A percentile compares a stretch with the other conserved stretches of the same genome.
Conservation (phyloP, 2,329 filamentous ascomycete genomes). For the Penicillium sp. region DNA sequence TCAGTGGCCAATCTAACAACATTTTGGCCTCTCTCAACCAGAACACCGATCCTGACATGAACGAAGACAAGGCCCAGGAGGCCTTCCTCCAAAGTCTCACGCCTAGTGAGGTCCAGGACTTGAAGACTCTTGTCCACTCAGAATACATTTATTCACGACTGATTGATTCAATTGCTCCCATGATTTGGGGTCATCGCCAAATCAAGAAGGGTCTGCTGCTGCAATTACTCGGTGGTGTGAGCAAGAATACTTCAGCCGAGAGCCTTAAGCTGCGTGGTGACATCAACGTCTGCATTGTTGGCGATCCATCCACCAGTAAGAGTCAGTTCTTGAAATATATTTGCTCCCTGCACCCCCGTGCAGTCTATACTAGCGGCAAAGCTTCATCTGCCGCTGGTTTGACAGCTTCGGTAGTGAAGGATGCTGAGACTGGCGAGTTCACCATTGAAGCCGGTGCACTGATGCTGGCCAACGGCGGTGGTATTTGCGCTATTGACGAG, state of each 20-base stretch:
- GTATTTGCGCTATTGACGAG: slow-evolving; percentile 97
- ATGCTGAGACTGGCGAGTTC: slow-evolving; percentile 97
- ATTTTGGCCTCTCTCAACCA: slow-evolving; percentile 83
- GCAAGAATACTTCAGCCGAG: slow-evolving; percentile 79
- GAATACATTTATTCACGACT: slow-evolving; percentile 92
- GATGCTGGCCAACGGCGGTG: slow-evolving; percentile 89
- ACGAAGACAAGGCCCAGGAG: slow-evolving; percentile 82
- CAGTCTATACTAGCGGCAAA: slow-evolving; percentile 97
- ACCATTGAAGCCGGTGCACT: slow-evolving; percentile 97
- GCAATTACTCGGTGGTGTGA: slow-evolving; percentile 93
- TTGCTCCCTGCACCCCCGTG: slow-evolving; percentile 91
- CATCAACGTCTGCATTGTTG: slow-evolving; percentile 98
- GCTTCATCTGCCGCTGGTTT: slow-evolving; percentile 96
- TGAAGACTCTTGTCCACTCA: slow-evolving; percentile 90
- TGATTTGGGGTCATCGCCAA: slow-evolving; percentile 95
- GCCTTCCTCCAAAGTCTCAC: slow-evolving; percentile 85
- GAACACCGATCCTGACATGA: slow-evolving; percentile 66
- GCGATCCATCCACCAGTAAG: slow-evolving; percentile 94
- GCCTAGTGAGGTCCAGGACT: slow-evolving; percentile 81
- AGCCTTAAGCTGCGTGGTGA: slow-evolving; percentile 95
- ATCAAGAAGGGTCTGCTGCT: slow-evolving; percentile 96
- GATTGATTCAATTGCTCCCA: slow-evolving; percentile 91
- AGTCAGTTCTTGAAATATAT: slow-evolving; percentile 97
- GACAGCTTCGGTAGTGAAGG: slow-evolving; percentile 94
- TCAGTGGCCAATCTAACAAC: slow-evolving; percentile 75